These are phyloP conservation scores for Alternaria incomplexa DNA, from an alignment of 2,329 filamentous ascomycete species.

Conservation along the genomic window DNA sequence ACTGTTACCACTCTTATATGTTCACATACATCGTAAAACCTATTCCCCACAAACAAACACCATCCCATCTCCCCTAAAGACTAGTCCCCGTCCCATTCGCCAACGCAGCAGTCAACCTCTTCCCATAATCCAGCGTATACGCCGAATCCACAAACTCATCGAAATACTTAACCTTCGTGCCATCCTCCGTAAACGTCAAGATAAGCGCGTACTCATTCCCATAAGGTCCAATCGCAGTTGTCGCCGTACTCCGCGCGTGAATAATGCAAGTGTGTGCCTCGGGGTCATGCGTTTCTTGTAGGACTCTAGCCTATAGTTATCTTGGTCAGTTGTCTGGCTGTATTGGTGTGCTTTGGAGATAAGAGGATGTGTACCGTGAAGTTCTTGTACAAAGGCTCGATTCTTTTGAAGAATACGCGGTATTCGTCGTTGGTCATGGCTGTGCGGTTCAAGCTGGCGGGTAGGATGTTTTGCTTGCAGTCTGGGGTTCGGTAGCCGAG, in stretches of 20 bases:
- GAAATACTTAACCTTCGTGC: background rate
- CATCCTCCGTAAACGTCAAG: constrained; percentile 1
- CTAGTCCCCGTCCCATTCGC: background rate
- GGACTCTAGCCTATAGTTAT: background rate
- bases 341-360: too few relatives aligned
- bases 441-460: background rate
- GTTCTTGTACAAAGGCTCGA: background rate
- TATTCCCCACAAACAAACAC: too few relatives aligned
- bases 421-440: background rate
- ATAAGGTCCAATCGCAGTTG: background rate
- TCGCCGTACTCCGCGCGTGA: background rate
- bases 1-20: too few relatives aligned
- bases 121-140: background rate
- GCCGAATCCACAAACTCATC: constrained; percentile 6
- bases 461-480: background rate
- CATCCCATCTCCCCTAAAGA: background rate
- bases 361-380: background rate
- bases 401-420: background rate
- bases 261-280: constrained; percentile 1
- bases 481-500: background rate
- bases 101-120: background rate
- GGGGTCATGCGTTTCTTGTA: background rate
- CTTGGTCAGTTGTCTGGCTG: background rate
- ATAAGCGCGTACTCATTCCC: constrained; percentile 7
- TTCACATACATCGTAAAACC: background rate